Evolutionary conservation across 2,329 filamentous ascomycete species (phyloP), one percentile per base, ranked within the genome.

Genomic region (Beauveria rudraprayagi): DNA sequence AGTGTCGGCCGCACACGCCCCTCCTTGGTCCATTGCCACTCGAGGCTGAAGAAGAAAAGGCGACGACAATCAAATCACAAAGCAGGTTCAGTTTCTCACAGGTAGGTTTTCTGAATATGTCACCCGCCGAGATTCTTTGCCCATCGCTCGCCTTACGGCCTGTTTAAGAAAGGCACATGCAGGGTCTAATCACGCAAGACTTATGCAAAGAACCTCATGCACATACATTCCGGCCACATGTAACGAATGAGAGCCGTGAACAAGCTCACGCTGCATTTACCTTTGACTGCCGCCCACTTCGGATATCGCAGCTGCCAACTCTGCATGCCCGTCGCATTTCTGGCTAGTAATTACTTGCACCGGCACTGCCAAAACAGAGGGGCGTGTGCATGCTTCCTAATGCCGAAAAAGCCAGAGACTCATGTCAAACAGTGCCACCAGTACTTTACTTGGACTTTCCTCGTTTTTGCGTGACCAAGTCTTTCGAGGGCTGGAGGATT

Each of bases 311-410:
- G 16, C 30, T 53, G 50, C 50, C 50, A 53, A 53, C 30, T 40
- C n/a, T 40, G 34, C 47, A 28, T 50, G 22, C n/a, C 50, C 50
- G 50, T 41, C 50, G 30, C 50, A 53, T 40, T 17, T 24, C 17
- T 22, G 44, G 9, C 10, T 11, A 17, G 9, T 5, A 14, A 41
- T 10, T 28, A 41, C 16, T 44, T 10, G 50, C n/a, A 53, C 50
- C 28, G 14, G 34, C 30, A 37, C 30, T 53, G n/a, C 30, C 41
- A 22, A 16, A 9, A 10, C 14, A 30, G 47, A 30, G 26, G 26
- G 47, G 55, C 34, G 55, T 57, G 46, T 57, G 55, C 55, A 57
- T 57, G 16, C 53, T 56, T 19, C 6, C 50, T 34, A 40, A 44
- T 57, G 30, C 55, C 55, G 44, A 50, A 17, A 28, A 28, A 7